phyloP scores from a whole-genome alignment of 495 filamentous ascomycete genomes.

The Penicillium parvum region DNA sequence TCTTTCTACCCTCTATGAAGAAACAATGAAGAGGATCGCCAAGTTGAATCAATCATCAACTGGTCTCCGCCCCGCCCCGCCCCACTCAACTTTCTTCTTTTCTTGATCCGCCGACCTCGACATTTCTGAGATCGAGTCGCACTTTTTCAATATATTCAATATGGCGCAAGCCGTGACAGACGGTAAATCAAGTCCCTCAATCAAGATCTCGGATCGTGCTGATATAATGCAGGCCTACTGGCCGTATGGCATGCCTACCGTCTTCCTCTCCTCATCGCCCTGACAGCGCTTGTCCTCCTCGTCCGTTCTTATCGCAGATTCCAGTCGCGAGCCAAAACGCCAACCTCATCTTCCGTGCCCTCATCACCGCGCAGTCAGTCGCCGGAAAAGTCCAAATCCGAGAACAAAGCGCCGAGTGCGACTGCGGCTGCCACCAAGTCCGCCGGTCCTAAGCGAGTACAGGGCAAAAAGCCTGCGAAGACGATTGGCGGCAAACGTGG shows the following conservation, averaged over 20 bases:
- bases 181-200: slow-evolving; percentile 5
- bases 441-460: slow-evolving; percentile 37
- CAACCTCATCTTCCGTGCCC: slow-evolving; percentile 30
- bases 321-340: slow-evolving; percentile 25
- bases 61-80: too few species aligned
- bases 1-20: too few species aligned
- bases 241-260: slow-evolving; percentile 41
- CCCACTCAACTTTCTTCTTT: too few species aligned
- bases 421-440: slow-evolving; percentile 9
- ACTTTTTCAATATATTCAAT: slow-evolving; percentile 3
- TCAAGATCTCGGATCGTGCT: too few species aligned
- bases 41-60: too few species aligned
- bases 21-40: too few species aligned
- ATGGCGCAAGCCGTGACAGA: slow-evolving; percentile 1
- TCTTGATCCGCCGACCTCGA: too few species aligned
- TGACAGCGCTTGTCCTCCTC: slow-evolving; percentile 22
- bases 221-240: slow-evolving; percentile 22
- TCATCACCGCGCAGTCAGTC: slow-evolving; percentile 32
- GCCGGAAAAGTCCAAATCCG: slow-evolving; percentile 22
- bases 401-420: not conserved
- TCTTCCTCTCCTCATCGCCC: slow-evolving; percentile 30
- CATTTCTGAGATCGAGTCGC: too few species aligned
- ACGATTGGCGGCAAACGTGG: slow-evolving; percentile 19
- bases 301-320: slow-evolving; percentile 24
- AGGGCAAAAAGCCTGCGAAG: slow-evolving; percentile 35